Conservation (phyloP, 345 rosid species). For the Populus simonii region DNA sequence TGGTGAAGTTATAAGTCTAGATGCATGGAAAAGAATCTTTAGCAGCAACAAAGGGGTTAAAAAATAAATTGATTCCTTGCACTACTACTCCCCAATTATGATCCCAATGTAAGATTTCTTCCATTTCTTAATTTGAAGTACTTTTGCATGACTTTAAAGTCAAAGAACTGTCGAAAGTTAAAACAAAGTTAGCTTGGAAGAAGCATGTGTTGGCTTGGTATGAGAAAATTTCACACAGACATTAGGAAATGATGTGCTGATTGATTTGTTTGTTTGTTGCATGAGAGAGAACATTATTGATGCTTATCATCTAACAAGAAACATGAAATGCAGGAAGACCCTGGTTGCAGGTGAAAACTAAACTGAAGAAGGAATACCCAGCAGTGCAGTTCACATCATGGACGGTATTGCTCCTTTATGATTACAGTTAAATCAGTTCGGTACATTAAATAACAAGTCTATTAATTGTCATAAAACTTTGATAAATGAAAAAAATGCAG, state of each 20-base stretch:
- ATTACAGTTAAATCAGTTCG: not conserved
- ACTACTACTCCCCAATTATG: too few relatives aligned
- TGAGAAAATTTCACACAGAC: not conserved
- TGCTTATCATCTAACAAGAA: conserved; percentile 9
- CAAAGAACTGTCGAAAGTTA: not conserved
- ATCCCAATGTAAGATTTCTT: not conserved
- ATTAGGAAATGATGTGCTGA: not conserved
- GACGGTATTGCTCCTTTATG: conserved; percentile 52
- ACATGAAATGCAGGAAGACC: conserved; percentile 66
- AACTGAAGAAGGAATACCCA: conserved; percentile 74
- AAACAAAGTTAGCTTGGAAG: not conserved
- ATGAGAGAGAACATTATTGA: not conserved
- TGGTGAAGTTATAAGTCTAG: not conserved
- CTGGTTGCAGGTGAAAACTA: conserved; percentile 69
- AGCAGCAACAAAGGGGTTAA: not conserved
- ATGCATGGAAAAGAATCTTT: not conserved
- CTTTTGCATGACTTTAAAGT: not conserved
- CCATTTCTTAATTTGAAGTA: not conserved
- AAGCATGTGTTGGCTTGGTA: not conserved
- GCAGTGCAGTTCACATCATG: conserved; percentile 67
- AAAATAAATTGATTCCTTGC: not conserved
- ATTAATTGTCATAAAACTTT: not conserved
- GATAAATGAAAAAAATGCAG: conserved; percentile 36
- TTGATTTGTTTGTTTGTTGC: not conserved
- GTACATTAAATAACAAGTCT: conserved; percentile 1